Percentiles rank a stretch among this genome's conserved stretches.
Evolutionary conservation across 129 eudicot genomes (phyloP).

Genomic region (Kitagawia praeruptora): DNA sequence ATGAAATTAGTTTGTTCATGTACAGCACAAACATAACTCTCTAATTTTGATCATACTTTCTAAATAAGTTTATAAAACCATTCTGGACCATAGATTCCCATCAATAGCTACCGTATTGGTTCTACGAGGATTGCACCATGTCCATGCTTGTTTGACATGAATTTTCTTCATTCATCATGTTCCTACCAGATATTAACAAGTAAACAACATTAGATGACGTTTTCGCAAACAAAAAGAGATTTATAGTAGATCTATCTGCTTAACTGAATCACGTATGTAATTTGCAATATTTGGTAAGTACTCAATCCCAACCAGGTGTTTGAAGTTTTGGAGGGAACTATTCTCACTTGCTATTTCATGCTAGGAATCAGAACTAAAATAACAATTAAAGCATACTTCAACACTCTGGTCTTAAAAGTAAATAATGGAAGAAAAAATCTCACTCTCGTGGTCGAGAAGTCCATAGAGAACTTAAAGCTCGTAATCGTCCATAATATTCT

Average conservation of each 20-base stretch:
- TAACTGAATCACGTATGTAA: too few relatives aligned
- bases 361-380: too few relatives aligned
- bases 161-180: conserved; percentile 55
- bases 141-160: conserved; percentile 72
- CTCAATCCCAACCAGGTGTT: too few relatives aligned
- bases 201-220: neutral
- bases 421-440: conserved; percentile 14
- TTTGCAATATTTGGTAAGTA: too few relatives aligned
- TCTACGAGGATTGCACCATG: conserved; percentile 70
- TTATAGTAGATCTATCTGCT: too few relatives aligned
- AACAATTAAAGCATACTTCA: neutral
- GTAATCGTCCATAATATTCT: conserved; percentile 79
- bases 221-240: neutral
- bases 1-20: neutral
- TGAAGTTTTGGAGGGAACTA: too few relatives aligned
- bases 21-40: neutral
- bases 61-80: neutral
- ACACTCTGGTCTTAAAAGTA: neutral
- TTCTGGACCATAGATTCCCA: conserved; percentile 1
- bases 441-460: conserved; percentile 95
- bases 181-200: conserved; percentile 29
- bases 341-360: too few relatives aligned
- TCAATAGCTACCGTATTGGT: conserved; percentile 59
- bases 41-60: neutral
- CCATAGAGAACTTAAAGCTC: conserved; percentile 94